Evolutionary conservation across 2,329 filamentous ascomycete genomes (phyloP).

Genomic region (Phaeosphaeria sp.): DNA sequence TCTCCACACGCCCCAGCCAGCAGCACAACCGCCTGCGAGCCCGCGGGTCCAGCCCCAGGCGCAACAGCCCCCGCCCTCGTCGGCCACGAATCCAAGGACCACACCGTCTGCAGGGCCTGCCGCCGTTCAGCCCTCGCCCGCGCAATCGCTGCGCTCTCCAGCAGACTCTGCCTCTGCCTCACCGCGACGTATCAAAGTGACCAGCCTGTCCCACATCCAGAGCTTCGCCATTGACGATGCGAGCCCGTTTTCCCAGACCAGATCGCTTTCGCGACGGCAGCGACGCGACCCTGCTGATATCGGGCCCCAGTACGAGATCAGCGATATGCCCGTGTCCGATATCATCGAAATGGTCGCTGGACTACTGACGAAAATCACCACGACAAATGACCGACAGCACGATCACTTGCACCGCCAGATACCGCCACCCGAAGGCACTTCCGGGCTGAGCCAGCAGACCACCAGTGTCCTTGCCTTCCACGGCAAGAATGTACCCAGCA

Average conservation of each 20-base stretch:
- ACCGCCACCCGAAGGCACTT: constrained; percentile 64
- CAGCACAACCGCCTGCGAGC: constrained; percentile 38
- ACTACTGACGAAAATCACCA: constrained; percentile 94
- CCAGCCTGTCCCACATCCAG: constrained; percentile 89
- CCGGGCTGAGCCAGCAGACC: constrained; percentile 68
- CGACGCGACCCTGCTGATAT: constrained; percentile 57
- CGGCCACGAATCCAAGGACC: constrained; percentile 20
- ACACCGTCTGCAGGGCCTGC: constrained; percentile 26
- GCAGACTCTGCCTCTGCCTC: constrained; percentile 48
- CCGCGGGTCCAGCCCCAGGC: constrained; percentile 45
- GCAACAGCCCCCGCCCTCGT: constrained; percentile 41
- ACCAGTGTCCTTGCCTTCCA: constrained; percentile 91
- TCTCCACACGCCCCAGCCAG: constrained; percentile 36
- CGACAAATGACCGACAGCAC: constrained; percentile 93
- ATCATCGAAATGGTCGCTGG: constrained; percentile 99
- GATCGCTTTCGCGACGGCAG: constrained; percentile 49
- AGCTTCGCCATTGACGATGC: constrained; percentile 82
- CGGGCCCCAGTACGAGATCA: constrained; percentile 84
- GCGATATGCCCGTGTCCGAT: constrained; percentile 94
- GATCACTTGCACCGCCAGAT: constrained; percentile 83
- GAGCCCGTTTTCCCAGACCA: constrained; percentile 62
- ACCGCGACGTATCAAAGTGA: constrained; percentile 75
- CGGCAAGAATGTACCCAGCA: constrained; percentile 96
- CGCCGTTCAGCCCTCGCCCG: constrained; percentile 36
- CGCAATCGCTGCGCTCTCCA: constrained; percentile 36